Conservation (phyloP, 2,329 filamentous ascomycete genomes). For the Colletotrichum lentis region DNA sequence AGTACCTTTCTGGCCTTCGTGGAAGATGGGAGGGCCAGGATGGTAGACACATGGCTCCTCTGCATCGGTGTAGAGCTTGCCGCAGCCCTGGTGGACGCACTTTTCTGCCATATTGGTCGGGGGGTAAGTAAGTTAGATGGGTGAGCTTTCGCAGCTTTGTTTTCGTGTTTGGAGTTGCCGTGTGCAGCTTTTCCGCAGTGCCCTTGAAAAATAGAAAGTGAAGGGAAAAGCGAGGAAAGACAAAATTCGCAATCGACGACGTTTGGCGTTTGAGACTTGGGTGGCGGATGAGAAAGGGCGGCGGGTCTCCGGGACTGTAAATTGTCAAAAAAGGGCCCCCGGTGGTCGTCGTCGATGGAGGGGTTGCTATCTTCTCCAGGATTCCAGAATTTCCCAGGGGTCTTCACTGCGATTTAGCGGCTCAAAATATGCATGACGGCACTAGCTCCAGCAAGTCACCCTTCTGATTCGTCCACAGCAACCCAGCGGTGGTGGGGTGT, state of each 20-base stretch:
- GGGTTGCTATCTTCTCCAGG: conserved; percentile 39
- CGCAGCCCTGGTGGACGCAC: conserved; percentile 96
- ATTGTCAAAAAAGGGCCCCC: conserved; percentile 22
- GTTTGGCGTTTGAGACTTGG: conserved; percentile 25
- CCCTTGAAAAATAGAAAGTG: not conserved
- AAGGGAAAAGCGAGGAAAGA: not conserved
- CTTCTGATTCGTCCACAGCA: conserved; percentile 15
- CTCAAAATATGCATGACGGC: conserved; percentile 35
- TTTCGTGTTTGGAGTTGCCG: conserved; percentile 21
- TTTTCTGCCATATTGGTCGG: conserved; percentile 71
- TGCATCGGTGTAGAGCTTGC: conserved; percentile 82
- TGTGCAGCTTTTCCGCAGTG: conserved; percentile 6
- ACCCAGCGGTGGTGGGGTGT: not conserved
- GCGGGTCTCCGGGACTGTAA: conserved; percentile 24
- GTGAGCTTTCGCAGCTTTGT: conserved; percentile 19
- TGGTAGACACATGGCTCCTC: conserved; percentile 91
- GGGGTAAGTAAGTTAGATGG: conserved; percentile 11
- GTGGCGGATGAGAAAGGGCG: not conserved
- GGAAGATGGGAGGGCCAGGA: conserved; percentile 91
- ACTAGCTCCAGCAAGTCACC: conserved; percentile 7
- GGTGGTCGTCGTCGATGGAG: conserved; percentile 36
- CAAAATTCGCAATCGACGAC: conserved; percentile 13
- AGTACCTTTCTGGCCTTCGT: conserved; percentile 97
- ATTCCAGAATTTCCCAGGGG: conserved; percentile 40
- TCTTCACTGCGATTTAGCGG: conserved; percentile 24